These are phyloP conservation scores for Mallotus japonicus DNA, from an alignment of 441 rosid species.

Conservation along the genomic window DNA sequence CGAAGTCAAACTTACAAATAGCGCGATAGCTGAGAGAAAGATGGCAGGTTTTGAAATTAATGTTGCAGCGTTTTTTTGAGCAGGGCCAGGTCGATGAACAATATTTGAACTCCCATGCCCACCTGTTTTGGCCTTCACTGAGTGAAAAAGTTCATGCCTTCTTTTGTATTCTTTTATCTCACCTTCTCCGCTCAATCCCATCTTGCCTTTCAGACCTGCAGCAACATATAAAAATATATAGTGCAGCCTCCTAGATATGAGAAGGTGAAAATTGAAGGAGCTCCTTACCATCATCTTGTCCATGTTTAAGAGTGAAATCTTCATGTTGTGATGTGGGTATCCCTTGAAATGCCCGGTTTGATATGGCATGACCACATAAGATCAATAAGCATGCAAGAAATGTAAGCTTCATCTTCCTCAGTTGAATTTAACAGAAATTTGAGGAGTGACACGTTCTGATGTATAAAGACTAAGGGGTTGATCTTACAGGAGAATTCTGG, in stretches of 20 bases:
- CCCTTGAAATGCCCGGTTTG: conserved; percentile 18
- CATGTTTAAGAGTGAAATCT: conserved; percentile 21
- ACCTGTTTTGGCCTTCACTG: conserved; percentile 22
- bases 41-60: conserved; percentile 16
- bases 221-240: neutral
- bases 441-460: neutral
- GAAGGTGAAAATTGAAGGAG: neutral
- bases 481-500: neutral
- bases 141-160: neutral
- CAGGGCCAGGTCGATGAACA: conserved; percentile 23
- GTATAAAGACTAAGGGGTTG: neutral
- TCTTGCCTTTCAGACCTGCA: conserved; percentile 22
- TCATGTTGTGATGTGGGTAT: neutral
- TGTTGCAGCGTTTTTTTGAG: conserved; percentile 17
- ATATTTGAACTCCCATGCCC: conserved; percentile 33
- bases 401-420: conserved; percentile 22
- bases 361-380: conserved; percentile 8
- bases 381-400: conserved; percentile 24
- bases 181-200: neutral
- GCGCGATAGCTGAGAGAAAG: conserved; percentile 3
- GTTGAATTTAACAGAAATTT: neutral
- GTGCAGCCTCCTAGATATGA: too few relatives aligned
- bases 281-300: conserved; percentile 24
- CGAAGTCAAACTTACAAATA: conserved; percentile 21
- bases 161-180: neutral